These are phyloP conservation scores for Theobroma cacao DNA, from an alignment of 345 rosid species.

Conservation along the genomic window DNA sequence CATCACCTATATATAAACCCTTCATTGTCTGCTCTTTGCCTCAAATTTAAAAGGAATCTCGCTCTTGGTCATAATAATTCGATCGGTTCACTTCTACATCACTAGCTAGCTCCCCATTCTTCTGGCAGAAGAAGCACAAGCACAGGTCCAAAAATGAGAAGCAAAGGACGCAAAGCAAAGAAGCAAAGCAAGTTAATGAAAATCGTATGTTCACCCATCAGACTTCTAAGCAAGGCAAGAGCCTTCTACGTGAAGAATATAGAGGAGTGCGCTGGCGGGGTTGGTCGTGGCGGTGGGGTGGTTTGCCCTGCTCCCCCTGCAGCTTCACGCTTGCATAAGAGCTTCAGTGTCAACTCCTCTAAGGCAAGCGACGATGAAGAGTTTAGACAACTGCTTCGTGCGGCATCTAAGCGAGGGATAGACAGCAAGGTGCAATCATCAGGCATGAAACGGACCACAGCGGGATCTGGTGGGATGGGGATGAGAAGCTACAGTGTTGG, in stretches of 20 bases:
- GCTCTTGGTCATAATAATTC: background rate
- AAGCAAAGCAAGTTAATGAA: slow-evolving; percentile 25
- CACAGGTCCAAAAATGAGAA: slow-evolving; percentile 10
- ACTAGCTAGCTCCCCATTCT: background rate
- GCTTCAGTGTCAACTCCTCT: slow-evolving; percentile 29
- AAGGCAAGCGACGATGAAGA: slow-evolving; percentile 14
- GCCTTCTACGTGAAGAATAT: slow-evolving; percentile 33
- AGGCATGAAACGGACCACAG: background rate
- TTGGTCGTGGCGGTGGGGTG: slow-evolving; percentile 14
- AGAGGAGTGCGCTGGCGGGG: slow-evolving; percentile 24
- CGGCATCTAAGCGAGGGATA: slow-evolving; percentile 17
- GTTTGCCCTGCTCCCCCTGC: slow-evolving; percentile 1
- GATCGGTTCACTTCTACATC: background rate
- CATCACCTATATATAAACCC: background rate
- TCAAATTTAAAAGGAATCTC: background rate
- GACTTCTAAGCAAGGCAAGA: slow-evolving; percentile 32
- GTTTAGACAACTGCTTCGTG: slow-evolving; percentile 14
- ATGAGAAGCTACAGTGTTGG: slow-evolving; percentile 47
- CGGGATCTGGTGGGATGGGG: background rate
- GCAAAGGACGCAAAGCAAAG: slow-evolving; percentile 8
- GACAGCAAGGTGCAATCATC: background rate
- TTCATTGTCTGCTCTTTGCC: background rate
- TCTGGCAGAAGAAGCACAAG: background rate
- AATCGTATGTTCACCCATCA: slow-evolving; percentile 23
- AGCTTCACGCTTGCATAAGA: slow-evolving; percentile 25